Evolutionary conservation across 129 eudicot genomes (phyloP).

Genomic region (Glebionis coronaria): DNA sequence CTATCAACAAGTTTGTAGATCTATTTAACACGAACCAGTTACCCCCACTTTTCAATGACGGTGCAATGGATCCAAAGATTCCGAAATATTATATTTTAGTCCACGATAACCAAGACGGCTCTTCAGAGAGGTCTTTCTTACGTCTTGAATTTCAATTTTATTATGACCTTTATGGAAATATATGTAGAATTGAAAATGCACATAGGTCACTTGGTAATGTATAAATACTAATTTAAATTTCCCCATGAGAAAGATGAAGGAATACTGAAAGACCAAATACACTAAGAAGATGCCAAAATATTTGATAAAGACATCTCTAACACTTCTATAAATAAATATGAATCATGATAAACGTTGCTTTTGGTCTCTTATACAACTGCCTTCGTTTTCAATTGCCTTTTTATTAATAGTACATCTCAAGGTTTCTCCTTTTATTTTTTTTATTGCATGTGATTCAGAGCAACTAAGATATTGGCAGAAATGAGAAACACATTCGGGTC

Average conservation of each 20-base stretch:
- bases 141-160: slow-evolving; percentile 16
- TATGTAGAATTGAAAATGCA: slow-evolving; percentile 14
- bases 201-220: background rate
- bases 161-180: slow-evolving; percentile 1
- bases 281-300: background rate
- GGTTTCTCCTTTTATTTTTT: slow-evolving; percentile 20
- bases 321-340: slow-evolving; percentile 4
- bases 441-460: slow-evolving; percentile 48
- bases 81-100: slow-evolving; percentile 69
- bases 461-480: slow-evolving; percentile 65
- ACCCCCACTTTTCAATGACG: slow-evolving; percentile 81
- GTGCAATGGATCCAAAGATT: slow-evolving; percentile 94
- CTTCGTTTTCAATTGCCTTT: slow-evolving; percentile 4
- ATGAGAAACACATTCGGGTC: slow-evolving; percentile 85
- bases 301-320: background rate
- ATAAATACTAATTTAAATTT: background rate
- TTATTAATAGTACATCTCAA: slow-evolving; percentile 8
- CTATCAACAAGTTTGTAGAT: slow-evolving; percentile 80
- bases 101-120: slow-evolving; percentile 79
- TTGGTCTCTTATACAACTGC: background rate
- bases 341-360: background rate
- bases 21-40: slow-evolving; percentile 71
- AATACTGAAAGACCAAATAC: background rate
- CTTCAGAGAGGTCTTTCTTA: slow-evolving; percentile 52
- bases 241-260: slow-evolving; percentile 6